A percentile compares a stretch with the other conserved stretches of the same genome.
Conservation (phyloP, 306 rosid species). For the Glycine tomentella region DNA sequence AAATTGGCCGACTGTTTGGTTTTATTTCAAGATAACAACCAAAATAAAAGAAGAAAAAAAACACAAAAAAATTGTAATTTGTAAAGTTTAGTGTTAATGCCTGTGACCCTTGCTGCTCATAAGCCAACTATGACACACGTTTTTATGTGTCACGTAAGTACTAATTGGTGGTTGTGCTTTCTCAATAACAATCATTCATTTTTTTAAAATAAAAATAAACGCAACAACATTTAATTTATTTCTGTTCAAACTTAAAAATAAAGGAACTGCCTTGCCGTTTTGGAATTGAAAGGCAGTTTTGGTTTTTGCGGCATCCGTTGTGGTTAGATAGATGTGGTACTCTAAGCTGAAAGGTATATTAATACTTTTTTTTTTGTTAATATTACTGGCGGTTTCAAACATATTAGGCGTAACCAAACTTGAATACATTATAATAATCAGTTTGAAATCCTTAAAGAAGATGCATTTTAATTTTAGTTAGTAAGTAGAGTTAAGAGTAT, state of each 20-base stretch:
- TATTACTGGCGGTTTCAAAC: constrained; percentile 1
- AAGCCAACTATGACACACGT: constrained; percentile 42
- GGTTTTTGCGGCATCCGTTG: constrained; percentile 54
- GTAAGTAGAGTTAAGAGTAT: no score
- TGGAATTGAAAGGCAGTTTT: constrained; percentile 49
- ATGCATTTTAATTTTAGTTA: no score
- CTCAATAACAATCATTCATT: constrained; percentile 42
- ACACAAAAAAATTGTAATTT: neutral
- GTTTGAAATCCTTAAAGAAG: neutral
- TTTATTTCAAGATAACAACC: constrained; percentile 33
- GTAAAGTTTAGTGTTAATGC: constrained; percentile 1
- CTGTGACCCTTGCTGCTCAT: constrained; percentile 39
- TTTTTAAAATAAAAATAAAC: neutral
- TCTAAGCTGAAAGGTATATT: neutral
- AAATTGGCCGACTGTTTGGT: constrained; percentile 62
- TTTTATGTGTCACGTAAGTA: constrained; percentile 48
- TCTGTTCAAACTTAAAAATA: constrained; percentile 16
- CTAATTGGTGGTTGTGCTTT: constrained; percentile 53
- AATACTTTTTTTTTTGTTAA: neutral
- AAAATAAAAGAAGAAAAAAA: neutral
- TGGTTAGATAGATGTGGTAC: constrained; percentile 42
- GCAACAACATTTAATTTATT: neutral
- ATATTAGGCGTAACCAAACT: constrained; percentile 8
- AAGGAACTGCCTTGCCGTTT: constrained; percentile 50
- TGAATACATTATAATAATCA: neutral